phyloP scores from a whole-genome alignment of 1,284 basidiomycete species.

The Trametes sp. region DNA sequence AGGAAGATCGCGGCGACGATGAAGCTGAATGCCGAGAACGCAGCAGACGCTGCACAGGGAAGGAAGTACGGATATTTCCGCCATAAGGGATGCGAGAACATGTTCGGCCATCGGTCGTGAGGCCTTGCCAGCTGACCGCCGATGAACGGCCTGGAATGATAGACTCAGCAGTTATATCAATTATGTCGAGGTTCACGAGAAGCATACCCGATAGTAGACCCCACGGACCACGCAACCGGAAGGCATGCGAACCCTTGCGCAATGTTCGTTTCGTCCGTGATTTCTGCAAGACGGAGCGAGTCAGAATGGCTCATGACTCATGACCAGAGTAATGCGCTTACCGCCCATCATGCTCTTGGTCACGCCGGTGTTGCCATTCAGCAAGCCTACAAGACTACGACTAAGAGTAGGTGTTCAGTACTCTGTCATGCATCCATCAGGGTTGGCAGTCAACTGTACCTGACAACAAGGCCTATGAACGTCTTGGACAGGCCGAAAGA shows the following conservation, averaged over 20 bases:
- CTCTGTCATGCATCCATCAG: background rate
- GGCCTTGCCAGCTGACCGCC: slow-evolving; percentile 58
- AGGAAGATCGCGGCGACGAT: slow-evolving; percentile 49
- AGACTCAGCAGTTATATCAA: background rate
- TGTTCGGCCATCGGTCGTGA: slow-evolving; percentile 51
- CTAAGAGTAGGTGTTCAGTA: slow-evolving; percentile 37
- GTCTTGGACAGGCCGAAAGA: slow-evolving; percentile 62
- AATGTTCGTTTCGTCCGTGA: slow-evolving; percentile 60
- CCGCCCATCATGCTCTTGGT: slow-evolving; percentile 56
- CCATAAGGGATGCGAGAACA: slow-evolving; percentile 59
- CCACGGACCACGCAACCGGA: slow-evolving; percentile 55
- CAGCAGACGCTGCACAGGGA: slow-evolving; percentile 53
- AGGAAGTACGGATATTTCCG: slow-evolving; percentile 60
- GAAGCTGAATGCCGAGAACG: slow-evolving; percentile 48
- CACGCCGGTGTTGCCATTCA: slow-evolving; percentile 63
- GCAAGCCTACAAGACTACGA: slow-evolving; percentile 57
- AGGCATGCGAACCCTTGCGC: slow-evolving; percentile 57
- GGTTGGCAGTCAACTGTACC: slow-evolving; percentile 44
- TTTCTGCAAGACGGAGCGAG: slow-evolving; percentile 38
- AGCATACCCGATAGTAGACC: slow-evolving; percentile 53
- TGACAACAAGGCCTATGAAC: slow-evolving; percentile 48
- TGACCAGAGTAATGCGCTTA: background rate
- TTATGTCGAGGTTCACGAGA: background rate
- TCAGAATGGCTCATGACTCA: slow-evolving; percentile 31
- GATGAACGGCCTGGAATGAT: slow-evolving; percentile 50